Evolutionary conservation across 2,329 filamentous ascomycete genomes (phyloP), one percentile per base, ranked within the genome.

Genomic region (Exophiala dermatitidis): DNA sequence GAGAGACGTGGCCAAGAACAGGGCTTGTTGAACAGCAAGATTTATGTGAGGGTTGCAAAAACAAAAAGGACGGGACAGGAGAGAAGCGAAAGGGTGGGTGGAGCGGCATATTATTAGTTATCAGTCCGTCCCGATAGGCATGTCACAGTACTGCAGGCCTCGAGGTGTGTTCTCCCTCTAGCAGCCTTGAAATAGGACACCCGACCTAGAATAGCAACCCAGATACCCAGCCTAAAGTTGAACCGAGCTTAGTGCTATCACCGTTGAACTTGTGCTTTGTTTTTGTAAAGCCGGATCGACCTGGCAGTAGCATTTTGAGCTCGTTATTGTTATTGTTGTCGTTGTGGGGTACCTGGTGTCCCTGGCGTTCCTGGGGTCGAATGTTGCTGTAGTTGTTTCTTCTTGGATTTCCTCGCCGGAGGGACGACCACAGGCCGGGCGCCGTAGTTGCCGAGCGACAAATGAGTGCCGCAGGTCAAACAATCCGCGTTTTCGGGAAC

Each of bases 391-490:
- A 19, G 19, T 19, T 88, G 66, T 74, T 84, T 88, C 78, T 85
- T 89, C 74, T 84, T 89, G 78, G 85, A 88, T 75, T 86, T 90
- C 69, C 78, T 75, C 1, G 82, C 79, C 29, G 19, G 19, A 19
- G 19, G 19, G 19, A 62, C 60, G 8, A 62, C 57, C 4, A 59
- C 51, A 9, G 60, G 58, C 34, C 45, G 88, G 3, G 79, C 76
- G 19, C 87, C 87, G 64, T 90, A 90, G 3, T 80, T 80, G 0
- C 85, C 85, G n/a, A 90, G 72, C n/a, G 82, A 77, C 31, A 95
- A 74, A 64, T 82, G 81, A 2, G 86, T 91, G 1, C 86, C 88
- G 67, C 90, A 95, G 0, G 89, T 95, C 59, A 93, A 73, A 68
- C 90, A 95, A 59, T 84, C 80, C 2, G 81, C 82, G 48, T 81